Evolutionary conservation across 2,329 filamentous ascomycete genomes (phyloP), one percentile per base, ranked within the genome.

Genomic region (Meredithiella fracta): DNA sequence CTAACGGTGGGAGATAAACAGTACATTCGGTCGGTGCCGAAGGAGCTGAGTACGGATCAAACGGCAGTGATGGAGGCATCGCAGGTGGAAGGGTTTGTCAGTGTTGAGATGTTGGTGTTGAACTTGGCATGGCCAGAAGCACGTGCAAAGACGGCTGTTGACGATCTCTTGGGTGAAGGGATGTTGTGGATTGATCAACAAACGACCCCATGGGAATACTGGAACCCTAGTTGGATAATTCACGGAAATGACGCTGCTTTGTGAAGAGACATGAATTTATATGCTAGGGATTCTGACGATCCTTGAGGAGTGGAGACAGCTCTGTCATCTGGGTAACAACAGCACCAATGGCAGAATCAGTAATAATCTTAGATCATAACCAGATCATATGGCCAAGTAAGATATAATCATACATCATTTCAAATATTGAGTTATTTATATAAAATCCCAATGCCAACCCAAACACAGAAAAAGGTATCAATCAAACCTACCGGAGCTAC

Each of bases 101-200:
- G 84, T 58, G 79, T 94, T 15, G 85, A 85, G 1, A 94, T 97
- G 85, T 70, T 98, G 55, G 83, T 85, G 69, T 71, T 85, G 53
- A 98, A 98, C 66, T 70, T 98, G 26, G 77, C 75, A 15, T 98
- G 92, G 92, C 83, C 91, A 62, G 74, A 79, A 47, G 85, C 89
- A 4, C 76, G 92, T 60, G 86, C 88, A n/a, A 78, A 85, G 65
- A 95, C 92, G 0, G 89, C 91, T 1, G 77, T 97, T 53, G 88
- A 96, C 60, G 92, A 98, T 67, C 71, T 98, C 34, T 75, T 97
- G 53, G 82, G 83, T 0, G 88, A 94, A 64, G 88, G 89, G 54
- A 79, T 98, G 72, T 79, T 98, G 14, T 98, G 92, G 92, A 81
- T 97, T 4, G 92, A 98, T 68, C 80, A 79, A 61, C 89, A 96